A percentile compares a stretch with the other conserved stretches of the same genome.
These are phyloP conservation scores for Biscutella laevigata DNA, from an alignment of 441 rosid species.

Conservation along the genomic window DNA sequence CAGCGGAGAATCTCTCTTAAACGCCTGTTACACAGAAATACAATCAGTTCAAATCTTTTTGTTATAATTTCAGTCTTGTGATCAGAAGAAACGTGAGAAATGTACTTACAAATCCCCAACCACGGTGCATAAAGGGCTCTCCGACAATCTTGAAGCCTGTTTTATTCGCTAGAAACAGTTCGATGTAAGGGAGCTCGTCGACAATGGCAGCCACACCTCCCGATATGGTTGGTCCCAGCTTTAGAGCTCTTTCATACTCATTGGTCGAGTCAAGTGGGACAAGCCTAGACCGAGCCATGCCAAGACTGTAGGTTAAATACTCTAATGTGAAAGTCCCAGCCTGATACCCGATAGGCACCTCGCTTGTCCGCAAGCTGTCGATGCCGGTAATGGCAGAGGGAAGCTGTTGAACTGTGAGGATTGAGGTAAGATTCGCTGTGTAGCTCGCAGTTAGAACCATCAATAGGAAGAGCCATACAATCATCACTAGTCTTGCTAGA, in stretches of 20 bases:
- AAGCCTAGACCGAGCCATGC: slow-evolving; percentile 51
- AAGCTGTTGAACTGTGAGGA: slow-evolving; percentile 79
- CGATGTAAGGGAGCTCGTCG: slow-evolving; percentile 72
- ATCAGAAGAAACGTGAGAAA: slow-evolving; percentile 1
- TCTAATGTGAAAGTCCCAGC: slow-evolving; percentile 60
- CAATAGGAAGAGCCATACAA: slow-evolving; percentile 79
- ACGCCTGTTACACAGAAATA: slow-evolving; percentile 40
- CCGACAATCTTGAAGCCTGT: slow-evolving; percentile 66
- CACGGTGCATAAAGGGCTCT: slow-evolving; percentile 65
- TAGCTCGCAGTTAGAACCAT: slow-evolving; percentile 85
- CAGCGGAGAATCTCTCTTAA: slow-evolving; percentile 57
- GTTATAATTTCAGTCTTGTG: not conserved
- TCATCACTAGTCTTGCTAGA: slow-evolving; percentile 70
- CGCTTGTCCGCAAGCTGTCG: slow-evolving; percentile 59
- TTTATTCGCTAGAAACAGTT: slow-evolving; percentile 47
- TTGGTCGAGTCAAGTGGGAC: slow-evolving; percentile 51
- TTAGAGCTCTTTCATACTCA: slow-evolving; percentile 58
- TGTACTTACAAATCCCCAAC: slow-evolving; percentile 94
- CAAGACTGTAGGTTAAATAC: slow-evolving; percentile 53
- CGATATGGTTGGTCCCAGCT: slow-evolving; percentile 47
- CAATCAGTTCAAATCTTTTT: not conserved
- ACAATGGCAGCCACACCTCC: slow-evolving; percentile 77
- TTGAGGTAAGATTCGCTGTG: slow-evolving; percentile 81
- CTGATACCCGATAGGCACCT: slow-evolving; percentile 75
- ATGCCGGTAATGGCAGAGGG: slow-evolving; percentile 73